Conservation (phyloP, 805 yeast species). For the Maudiozyma serrabonitensis region DNA sequence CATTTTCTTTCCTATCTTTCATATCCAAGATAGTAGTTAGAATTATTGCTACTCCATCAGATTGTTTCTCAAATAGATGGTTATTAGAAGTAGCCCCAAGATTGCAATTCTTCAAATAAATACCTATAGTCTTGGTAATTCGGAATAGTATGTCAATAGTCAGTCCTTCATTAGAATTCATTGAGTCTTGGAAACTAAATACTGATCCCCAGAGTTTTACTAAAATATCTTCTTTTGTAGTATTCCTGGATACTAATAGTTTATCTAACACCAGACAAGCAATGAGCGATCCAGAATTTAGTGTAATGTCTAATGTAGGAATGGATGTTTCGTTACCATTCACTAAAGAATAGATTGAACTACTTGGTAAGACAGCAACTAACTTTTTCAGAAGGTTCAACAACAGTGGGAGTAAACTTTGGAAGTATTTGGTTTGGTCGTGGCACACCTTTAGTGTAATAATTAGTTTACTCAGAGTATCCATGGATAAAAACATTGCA, state of each 20-base stretch:
- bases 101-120: conserved; percentile 16
- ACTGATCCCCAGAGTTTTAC: conserved; percentile 16
- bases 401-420: conserved; percentile 16
- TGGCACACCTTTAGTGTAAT: conserved; percentile 13
- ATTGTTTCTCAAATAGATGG: conserved; percentile 8
- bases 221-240: conserved; percentile 2
- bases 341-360: conserved; percentile 7
- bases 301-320: conserved; percentile 7
- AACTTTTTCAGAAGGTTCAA: conserved; percentile 20
- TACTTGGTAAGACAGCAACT: conserved; percentile 21
- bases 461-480: conserved; percentile 8
- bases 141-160: conserved; percentile 20
- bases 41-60: conserved; percentile 7
- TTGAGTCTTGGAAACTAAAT: conserved; percentile 14
- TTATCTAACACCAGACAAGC: conserved; percentile 24
- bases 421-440: conserved; percentile 21
- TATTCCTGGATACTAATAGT: conserved; percentile 11
- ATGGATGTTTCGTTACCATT: background rate
- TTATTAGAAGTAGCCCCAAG: background rate
- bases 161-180: conserved; percentile 5
- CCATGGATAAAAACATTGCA: conserved; percentile 13
- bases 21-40: conserved; percentile 12
- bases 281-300: conserved; percentile 16
- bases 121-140: conserved; percentile 24
- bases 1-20: conserved; percentile 13